Evolutionary conservation across 2,329 filamentous ascomycete species (phyloP).

Genomic region (Colletotrichum agaves): DNA sequence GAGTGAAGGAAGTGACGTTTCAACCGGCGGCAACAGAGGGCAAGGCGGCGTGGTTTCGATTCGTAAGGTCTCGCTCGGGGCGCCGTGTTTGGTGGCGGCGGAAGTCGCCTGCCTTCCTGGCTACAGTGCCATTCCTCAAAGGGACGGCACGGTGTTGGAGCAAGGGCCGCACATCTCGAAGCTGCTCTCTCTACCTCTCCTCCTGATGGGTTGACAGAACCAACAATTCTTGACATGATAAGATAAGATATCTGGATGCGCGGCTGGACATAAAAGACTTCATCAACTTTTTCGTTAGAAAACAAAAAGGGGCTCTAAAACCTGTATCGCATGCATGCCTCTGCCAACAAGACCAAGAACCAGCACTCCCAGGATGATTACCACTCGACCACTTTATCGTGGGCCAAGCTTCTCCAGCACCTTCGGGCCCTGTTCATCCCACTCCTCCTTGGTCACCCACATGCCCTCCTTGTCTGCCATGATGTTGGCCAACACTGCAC

Average conservation of each 20-base stretch:
- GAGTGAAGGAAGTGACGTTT: constrained; percentile 14
- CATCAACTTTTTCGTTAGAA: constrained; percentile 36
- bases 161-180: background rate
- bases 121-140: constrained; percentile 4
- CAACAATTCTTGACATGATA: too few species aligned
- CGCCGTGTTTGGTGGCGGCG: background rate
- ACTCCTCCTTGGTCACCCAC: constrained; percentile 98
- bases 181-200: background rate
- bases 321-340: constrained; percentile 37
- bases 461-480: constrained; percentile 99
- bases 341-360: constrained; percentile 34
- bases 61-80: background rate
- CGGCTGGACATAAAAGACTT: constrained; percentile 11
- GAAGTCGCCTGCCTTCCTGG: background rate
- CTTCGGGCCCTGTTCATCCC: constrained; percentile 89
- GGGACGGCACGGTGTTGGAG: background rate
- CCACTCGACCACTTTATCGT: constrained; percentile 63
- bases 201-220: too few species aligned
- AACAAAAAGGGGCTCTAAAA: constrained; percentile 35
- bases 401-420: constrained; percentile 93
- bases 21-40: constrained; percentile 11
- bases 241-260: background rate
- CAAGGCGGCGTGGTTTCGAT: background rate
- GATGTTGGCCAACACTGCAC: constrained; percentile 96
- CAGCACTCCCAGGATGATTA: constrained; percentile 5